Evolutionary conservation across 257 asterid species (phyloP), one percentile per base, ranked within the genome.

Genomic region (Scutellaria galericulata): DNA sequence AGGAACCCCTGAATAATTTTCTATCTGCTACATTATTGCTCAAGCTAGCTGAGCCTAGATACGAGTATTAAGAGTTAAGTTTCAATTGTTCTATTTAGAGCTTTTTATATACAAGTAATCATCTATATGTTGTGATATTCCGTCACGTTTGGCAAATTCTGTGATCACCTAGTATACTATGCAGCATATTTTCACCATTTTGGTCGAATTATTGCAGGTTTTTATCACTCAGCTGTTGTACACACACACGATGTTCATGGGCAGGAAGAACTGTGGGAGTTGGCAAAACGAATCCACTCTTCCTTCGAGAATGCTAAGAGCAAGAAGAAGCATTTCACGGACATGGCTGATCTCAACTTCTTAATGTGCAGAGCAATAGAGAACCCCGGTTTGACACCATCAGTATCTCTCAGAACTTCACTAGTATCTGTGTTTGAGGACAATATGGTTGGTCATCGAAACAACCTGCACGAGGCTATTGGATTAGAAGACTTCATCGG

Each of bases 341-440:
- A 93, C 84, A 91, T 89, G 92, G 84, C 87, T 0, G 99, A 88
- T 68, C 73, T 95, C 61, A 92, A 95, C 85, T 92, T 85, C 63
- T 84, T 93, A 75, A 92, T 92, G 99, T 78, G 95, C 84, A 95
- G 79, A 86, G 98, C 97, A 54, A 85, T 95, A 52, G 95, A 95
- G 3, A 95, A 90, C 81, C 99, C 99, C 0, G 81, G 93, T 55
- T 72, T 92, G 69, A 92, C 99, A 6, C 90, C 94, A 9, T 82
- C 92, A 4, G 84, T 85, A 24, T 88, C 98, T 4, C 80, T 95
- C 37, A 77, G 97, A 65, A 85, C 99, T 15, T 82, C 99, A 13
- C 66, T 90, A 0, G 64, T 92, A 14, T 87, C 99, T 0, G 87
- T 90, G 52, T 90, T 90, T 46, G 98, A 95, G 84, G 96, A 90